phyloP scores from a whole-genome alignment of 1,284 basidiomycete genomes.

The Cryptococcus sp. region DNA sequence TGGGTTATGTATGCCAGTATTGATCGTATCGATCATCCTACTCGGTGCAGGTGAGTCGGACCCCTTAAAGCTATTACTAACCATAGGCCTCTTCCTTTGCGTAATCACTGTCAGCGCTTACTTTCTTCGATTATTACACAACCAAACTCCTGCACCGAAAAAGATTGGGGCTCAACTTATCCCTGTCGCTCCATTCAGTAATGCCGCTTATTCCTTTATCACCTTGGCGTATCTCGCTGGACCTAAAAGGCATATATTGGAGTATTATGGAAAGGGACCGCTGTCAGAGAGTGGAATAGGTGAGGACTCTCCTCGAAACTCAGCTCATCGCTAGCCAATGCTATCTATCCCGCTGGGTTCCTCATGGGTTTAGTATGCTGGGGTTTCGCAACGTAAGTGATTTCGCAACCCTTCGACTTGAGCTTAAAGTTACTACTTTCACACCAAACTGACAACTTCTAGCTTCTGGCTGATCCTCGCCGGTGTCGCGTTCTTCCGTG shows the following conservation, averaged over 20 bases:
- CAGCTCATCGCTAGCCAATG: slow-evolving; percentile 5
- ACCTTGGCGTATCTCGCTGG: slow-evolving; percentile 14
- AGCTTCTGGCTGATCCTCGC: slow-evolving; percentile 20
- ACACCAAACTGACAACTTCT: neutral
- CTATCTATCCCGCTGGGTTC: slow-evolving; percentile 13
- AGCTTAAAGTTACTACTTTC: neutral
- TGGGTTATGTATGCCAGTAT: slow-evolving; percentile 6
- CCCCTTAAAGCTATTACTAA: neutral
- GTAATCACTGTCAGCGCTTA: slow-evolving; percentile 15
- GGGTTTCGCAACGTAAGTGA: slow-evolving; percentile 18
- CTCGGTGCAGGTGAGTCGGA: slow-evolving; percentile 14
- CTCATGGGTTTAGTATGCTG: slow-evolving; percentile 10
- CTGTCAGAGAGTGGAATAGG: slow-evolving; percentile 8
- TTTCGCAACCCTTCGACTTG: too few species aligned
- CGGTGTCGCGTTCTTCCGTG: slow-evolving; percentile 12
- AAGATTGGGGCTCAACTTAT: slow-evolving; percentile 16
- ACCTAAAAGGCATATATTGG: slow-evolving; percentile 11
- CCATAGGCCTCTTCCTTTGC: slow-evolving; percentile 13
- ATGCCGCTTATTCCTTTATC: slow-evolving; percentile 12
- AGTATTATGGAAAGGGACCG: slow-evolving; percentile 11
- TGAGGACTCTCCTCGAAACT: neutral
- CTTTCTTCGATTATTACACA: slow-evolving; percentile 13
- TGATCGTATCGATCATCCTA: slow-evolving; percentile 15
- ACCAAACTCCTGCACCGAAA: slow-evolving; percentile 13
- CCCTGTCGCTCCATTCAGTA: slow-evolving; percentile 14